Evolutionary conservation across 108 stramenopile species (phyloP).

Genomic region (Nitzschia sp.): DNA sequence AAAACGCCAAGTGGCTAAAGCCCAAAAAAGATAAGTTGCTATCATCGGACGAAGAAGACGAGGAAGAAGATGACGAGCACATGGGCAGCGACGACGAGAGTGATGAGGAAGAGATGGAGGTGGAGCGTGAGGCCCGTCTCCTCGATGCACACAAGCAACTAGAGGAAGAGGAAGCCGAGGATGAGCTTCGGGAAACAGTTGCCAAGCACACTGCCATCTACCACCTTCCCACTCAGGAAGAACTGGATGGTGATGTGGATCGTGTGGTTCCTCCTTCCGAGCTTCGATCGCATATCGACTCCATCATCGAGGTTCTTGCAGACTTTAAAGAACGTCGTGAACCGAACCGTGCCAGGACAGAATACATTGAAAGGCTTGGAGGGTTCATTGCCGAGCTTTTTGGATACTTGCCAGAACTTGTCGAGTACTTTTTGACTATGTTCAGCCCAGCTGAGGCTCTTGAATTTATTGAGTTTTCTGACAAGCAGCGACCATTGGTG

Average conservation of each 20-base stretch:
- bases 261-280: constrained; percentile 90
- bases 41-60: constrained; percentile 62
- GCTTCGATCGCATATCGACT: constrained; percentile 85
- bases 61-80: constrained; percentile 56
- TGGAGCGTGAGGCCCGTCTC: constrained; percentile 65
- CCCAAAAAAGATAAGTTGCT: constrained; percentile 65
- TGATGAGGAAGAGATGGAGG: constrained; percentile 75
- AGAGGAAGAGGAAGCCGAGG: constrained; percentile 79
- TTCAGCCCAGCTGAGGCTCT: constrained; percentile 90
- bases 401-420: constrained; percentile 95
- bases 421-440: constrained; percentile 93
- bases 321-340: constrained; percentile 89
- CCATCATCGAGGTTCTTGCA: constrained; percentile 87
- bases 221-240: constrained; percentile 80
- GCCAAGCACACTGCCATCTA: constrained; percentile 72
- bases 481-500: constrained; percentile 92
- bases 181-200: constrained; percentile 79
- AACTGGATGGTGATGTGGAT: constrained; percentile 81
- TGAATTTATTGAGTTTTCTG: constrained; percentile 96
- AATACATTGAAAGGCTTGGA: constrained; percentile 90
- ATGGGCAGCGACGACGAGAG: constrained; percentile 47
- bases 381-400: constrained; percentile 91
- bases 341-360: constrained; percentile 80
- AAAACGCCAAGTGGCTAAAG: constrained; percentile 83
- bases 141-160: constrained; percentile 67